Evolutionary conservation across 768 basidiomycete genomes (phyloP), one percentile per base, ranked within the genome.

Genomic region (Mrakia frigida): DNA sequence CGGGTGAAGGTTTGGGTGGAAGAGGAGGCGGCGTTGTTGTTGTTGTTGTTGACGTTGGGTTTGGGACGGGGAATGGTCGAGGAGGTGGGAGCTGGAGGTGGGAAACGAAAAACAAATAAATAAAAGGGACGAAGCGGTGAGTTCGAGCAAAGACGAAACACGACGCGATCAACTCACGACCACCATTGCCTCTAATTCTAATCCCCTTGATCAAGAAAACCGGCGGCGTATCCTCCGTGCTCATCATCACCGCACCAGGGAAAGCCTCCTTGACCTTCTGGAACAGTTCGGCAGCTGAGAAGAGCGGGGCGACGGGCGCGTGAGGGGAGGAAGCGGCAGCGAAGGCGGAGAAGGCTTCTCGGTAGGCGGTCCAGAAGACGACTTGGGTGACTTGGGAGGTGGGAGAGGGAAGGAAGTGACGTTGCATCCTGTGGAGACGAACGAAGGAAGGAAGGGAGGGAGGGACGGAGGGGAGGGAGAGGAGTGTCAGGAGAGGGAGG

Each of bases 351-450:
- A 98, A 97, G 0, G 88, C 88, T 76, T 92, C 91, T 78, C 91
- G 90, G 84, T 99, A 99, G 18, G 94, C 87, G 75, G 89, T 93
- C 95, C 96, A 99, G 81, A 99, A 93, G 74, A 92, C 90, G 46
- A 96, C 93, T 83, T 98, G 97, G 0, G 93, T 94, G 65, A 98
- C 85, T 81, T 94, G 92, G 6, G 91, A 89, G 5, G 91, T 89
- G 1, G 89, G 83, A 77, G 90, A 90, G 25, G 89, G 86, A 23
- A 90, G 86, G 80, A 95, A 98, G 87, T 93, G 91, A n/a, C 87
- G 84, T 81, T 89, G 90, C 92, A 99, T 96, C 96, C 96, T 94
- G 81, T 18, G 4, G 33, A 50, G 41, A 41, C 2, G 41, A n/a
- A 52, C 13, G 39, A 28, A 69, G 14, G 33, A 14, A 18, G n/a